Evolutionary conservation across 2,329 filamentous ascomycete species (phyloP).

Genomic region (Colletotrichum navitas): DNA sequence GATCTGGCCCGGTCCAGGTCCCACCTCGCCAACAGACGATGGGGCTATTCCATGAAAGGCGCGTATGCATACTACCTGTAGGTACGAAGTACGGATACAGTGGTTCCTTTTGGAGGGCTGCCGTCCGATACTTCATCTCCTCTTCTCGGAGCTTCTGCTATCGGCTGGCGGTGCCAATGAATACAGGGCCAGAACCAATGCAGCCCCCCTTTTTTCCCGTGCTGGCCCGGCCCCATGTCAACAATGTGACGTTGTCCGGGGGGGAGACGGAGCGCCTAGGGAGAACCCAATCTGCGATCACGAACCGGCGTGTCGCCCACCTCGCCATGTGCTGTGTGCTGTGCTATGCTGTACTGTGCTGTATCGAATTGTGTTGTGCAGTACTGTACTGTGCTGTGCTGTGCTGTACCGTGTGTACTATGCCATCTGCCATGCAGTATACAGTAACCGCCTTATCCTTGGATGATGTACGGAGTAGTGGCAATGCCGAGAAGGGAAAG

Average conservation of each 20-base stretch:
- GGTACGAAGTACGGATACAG: neutral
- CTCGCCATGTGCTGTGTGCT: neutral
- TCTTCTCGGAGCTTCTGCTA: neutral
- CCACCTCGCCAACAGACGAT: constrained; percentile 17
- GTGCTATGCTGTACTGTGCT: neutral
- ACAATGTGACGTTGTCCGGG: neutral
- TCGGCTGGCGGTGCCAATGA: neutral
- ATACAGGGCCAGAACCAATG: neutral
- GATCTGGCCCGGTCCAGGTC: constrained; percentile 24
- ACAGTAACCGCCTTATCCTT: constrained; percentile 10
- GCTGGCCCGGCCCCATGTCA: neutral
- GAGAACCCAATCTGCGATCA: constrained; percentile 13
- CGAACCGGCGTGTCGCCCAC: constrained; percentile 10
- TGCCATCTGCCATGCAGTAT: neutral
- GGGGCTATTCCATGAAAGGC: constrained; percentile 13
- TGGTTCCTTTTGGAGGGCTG: constrained; percentile 8
- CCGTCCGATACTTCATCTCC: constrained; percentile 7
- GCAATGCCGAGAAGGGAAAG: constrained; percentile 27
- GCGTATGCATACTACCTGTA: neutral
- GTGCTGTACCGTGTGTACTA: no score
- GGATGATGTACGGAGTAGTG: constrained; percentile 32
- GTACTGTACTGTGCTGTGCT: neutral
- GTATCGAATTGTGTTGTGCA: neutral
- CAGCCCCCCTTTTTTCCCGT: constrained; percentile 3
- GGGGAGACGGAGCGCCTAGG: neutral